Base-by-base conservation (phyloP, 75 land plant species). In the Chamaecyparis obtusa region DNA sequence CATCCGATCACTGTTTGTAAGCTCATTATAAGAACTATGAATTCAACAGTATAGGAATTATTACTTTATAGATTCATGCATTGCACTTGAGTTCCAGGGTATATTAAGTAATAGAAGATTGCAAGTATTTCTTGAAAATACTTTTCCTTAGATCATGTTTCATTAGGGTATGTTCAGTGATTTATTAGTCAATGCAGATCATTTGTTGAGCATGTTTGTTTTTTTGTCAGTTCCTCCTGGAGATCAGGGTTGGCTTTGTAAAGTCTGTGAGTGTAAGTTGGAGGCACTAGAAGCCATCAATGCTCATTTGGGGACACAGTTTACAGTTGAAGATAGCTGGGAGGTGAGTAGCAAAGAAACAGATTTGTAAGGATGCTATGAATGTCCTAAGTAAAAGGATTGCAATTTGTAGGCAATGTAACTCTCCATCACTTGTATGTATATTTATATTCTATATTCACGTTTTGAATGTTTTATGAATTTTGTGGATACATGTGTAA, bases 191-290 rank as follows among this genome's bases (percentile, higher is more conserved):
- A 10, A 9, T 27, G 54, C 27, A 33, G 15, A 81, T 81, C 14
- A 81, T 81, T 80, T 46, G 43, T 24, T 81, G 32, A 81, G 83
- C 13, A n/a, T 81, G 2, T 78, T 27, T 81, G 48, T 46, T 81
- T 46, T 81, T 81, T n/a, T 13, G 30, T 33, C 90, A 96, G 96
- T 96, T 87, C 96, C 96, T 90, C 95, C 93, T 57, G 96, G 92
- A 83, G 98, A 95, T 87, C 92, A 96, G 86, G 96, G 96, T 27
- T 96, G 98, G 98, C 90, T 96, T 60, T 96, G 98, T 91, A 94
- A 90, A 86, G 92, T 89, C 86, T 96, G 98, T 86, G 93, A 92
- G 36, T 91, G 91, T 75, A 96, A 92, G 90, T 87, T 90, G 90
- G 95, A 94, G 85, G 91, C 91, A 14, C 86, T 95, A n/a, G 95